Base-by-base conservation (phyloP, 805 yeast species). In the Yamadazyma tumulicola region DNA sequence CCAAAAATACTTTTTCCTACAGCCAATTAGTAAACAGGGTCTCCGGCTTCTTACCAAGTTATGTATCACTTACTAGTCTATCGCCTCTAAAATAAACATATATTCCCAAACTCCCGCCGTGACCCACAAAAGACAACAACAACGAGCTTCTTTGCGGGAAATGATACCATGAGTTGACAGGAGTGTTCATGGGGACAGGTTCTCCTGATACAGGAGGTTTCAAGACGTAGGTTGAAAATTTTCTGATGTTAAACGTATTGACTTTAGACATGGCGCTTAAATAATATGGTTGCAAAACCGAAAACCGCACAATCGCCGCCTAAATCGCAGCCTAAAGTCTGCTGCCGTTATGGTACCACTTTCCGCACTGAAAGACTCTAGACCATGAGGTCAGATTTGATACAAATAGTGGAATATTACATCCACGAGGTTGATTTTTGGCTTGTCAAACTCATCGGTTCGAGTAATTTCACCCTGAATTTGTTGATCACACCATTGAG, bases 401-500 rank as follows among this genome's bases (percentile, higher is more conserved):
- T 21, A 6, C 24, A 32, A 19, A 15, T 26, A 18, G 26, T 10
- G 6, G 7, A n/a, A n/a, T 26, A 19, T 11, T 34, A 34, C 20
- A 8, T 22, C 4, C 11, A 23, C 8, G n/a, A 13, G 16, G 4
- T 35, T 7, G 47, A 43, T 22, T 16, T 27, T 4, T 20, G 21
- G 12, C 28, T 43, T n/a, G 31, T 31, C 2, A 19, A 19, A 6
- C 3, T 31, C 11, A 34, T 43, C 12, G 36, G 26, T 17, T 23
- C 35, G 5, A 31, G 22, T 14, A 3, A 27, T 11, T 38, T 40
- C 42, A 56, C 64, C 3, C 35, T 49, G 12, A 45, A 49, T 26
- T 42, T 61, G 22, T 41, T 61, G 6, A 37, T 43, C 9, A 57
- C 57, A 1, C 49, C 53, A 1, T 26, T 45, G n/a, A 52, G 64